Percentiles rank a stretch among this genome's conserved stretches.
These are phyloP conservation scores for Boletus sp. DNA, from an alignment of 1,284 basidiomycete genomes.

Conservation along the genomic window DNA sequence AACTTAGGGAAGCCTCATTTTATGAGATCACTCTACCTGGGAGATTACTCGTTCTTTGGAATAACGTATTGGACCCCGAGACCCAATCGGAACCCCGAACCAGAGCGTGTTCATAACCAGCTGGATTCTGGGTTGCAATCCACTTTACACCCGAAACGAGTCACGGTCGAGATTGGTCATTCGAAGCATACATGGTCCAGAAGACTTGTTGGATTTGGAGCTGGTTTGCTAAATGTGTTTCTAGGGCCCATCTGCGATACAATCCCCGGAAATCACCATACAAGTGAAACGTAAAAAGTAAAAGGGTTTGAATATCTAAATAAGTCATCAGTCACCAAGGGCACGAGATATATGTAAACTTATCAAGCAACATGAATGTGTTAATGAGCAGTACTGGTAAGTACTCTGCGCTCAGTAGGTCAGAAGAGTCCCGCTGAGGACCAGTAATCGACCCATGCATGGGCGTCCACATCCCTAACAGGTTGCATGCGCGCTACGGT, in stretches of 20 bases:
- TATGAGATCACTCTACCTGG: background rate
- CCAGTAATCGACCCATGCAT: conserved; percentile 23
- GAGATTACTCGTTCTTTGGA: background rate
- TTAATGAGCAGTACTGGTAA: background rate
- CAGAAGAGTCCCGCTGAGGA: conserved; percentile 11
- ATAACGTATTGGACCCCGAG: background rate
- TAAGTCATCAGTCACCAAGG: background rate
- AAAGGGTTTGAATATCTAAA: background rate
- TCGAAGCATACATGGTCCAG: background rate
- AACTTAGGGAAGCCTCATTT: background rate
- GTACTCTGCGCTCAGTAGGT: background rate
- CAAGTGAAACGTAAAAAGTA: background rate
- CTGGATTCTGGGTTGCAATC: conserved; percentile 1
- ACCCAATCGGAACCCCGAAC: background rate
- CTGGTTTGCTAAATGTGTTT: background rate
- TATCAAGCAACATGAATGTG: background rate
- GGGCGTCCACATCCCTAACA: conserved; percentile 16
- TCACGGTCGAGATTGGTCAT: background rate
- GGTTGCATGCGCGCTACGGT: conserved; percentile 13
- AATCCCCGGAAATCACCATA: no score
- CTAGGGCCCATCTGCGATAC: background rate
- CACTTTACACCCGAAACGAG: background rate
- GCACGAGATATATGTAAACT: background rate
- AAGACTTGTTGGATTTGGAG: background rate
- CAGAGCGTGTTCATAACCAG: background rate